A percentile compares a stretch with the other conserved stretches of the same genome.
Conservation (phyloP, 139 green algal genomes). For the Haematococcus sp. region DNA sequence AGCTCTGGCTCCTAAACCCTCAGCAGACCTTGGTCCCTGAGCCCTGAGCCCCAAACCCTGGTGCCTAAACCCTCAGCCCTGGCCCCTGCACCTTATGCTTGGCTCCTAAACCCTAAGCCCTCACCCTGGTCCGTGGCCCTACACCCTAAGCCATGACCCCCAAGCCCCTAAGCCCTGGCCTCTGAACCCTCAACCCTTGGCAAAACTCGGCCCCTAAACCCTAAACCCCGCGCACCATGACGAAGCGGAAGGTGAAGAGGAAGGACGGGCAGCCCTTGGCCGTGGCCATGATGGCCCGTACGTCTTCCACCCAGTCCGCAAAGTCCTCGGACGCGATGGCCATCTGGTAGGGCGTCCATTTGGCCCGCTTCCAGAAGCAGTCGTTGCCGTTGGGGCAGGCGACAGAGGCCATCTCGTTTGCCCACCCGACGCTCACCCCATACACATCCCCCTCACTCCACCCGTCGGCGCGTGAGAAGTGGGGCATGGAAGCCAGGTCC, state of each 20-base stretch:
- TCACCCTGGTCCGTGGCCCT: no score
- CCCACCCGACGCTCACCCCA: conserved; percentile 17
- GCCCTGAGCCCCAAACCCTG: no score
- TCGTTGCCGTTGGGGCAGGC: not conserved
- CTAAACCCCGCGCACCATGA: no score
- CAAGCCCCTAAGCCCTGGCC: not conserved
- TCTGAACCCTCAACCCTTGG: no score
- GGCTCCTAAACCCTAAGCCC: no score
- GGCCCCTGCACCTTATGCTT: no score
- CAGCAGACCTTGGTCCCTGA: no score
- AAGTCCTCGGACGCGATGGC: conserved; percentile 30
- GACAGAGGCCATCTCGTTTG: conserved; percentile 20
- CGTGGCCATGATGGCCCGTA: conserved; percentile 16
- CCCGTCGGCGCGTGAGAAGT: conserved; percentile 5
- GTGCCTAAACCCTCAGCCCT: no score
- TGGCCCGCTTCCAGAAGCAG: conserved; percentile 10
- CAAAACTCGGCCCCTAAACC: no score
- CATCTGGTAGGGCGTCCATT: conserved; percentile 28
- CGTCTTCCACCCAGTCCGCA: conserved; percentile 25
- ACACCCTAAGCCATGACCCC: no score
- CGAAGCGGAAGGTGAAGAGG: conserved; percentile 30
- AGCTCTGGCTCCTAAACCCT: no score
- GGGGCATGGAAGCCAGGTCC: conserved; percentile 16
- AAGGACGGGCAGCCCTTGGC: conserved; percentile 34
- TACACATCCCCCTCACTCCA: not conserved